Conservation (phyloP, 2,329 filamentous ascomycete species). For the Monosporascus sp. region DNA sequence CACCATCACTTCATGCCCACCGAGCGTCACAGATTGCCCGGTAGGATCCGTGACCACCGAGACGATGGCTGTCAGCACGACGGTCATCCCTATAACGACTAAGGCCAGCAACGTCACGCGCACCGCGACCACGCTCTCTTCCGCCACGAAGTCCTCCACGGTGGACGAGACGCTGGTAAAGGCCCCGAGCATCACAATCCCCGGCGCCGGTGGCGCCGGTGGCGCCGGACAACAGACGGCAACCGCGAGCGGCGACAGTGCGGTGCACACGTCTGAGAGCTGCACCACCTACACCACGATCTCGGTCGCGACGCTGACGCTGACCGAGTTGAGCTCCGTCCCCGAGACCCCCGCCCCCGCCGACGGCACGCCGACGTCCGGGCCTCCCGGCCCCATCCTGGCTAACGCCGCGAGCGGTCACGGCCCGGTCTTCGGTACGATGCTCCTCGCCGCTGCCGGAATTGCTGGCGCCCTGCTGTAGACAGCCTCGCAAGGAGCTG, state of each 20-base stretch:
- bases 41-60: constrained; percentile 22
- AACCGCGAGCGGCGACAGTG: not conserved
- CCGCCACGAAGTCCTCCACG: not conserved
- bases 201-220: not conserved
- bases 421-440: constrained; percentile 1
- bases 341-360: not conserved
- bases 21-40: constrained; percentile 45
- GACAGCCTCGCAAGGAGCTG: too few species aligned
- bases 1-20: constrained; percentile 50
- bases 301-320: not conserved
- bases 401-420: constrained; percentile 1
- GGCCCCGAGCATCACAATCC: constrained; percentile 1
- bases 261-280: not conserved
- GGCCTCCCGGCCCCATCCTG: not conserved
- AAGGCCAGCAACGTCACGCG: not conserved
- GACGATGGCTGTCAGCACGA: constrained; percentile 15
- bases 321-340: not conserved
- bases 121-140: not conserved
- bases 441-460: constrained; percentile 5
- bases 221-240: not conserved
- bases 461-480: too few species aligned
- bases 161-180: constrained; percentile 1
- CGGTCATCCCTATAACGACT: constrained; percentile 5
- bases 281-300: not conserved
- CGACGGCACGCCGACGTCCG: not conserved